Conservation (phyloP, 2,329 filamentous ascomycete genomes). For the Onygenales sp. region DNA sequence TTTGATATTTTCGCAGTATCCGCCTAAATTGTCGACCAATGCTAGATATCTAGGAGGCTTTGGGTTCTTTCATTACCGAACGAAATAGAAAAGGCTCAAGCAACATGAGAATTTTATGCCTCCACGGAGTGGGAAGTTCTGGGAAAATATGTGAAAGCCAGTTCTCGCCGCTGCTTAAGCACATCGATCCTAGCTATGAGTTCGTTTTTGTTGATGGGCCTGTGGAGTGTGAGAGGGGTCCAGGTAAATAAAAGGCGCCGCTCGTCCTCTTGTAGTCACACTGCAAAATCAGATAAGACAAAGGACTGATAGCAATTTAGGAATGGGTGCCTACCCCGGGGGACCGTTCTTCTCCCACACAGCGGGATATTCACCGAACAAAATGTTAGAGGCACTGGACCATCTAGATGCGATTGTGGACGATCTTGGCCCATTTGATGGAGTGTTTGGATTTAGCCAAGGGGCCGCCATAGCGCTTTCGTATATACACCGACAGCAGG, state of each 20-base stretch:
- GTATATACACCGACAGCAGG: background rate
- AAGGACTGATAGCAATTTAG: background rate
- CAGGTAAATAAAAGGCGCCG: background rate
- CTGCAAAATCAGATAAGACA: no score
- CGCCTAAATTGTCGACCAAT: no score
- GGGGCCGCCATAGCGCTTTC: conserved; percentile 55
- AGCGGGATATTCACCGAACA: background rate
- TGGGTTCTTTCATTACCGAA: no score
- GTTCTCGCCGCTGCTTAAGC: background rate
- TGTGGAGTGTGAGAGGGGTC: conserved; percentile 1
- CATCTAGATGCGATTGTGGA: conserved; percentile 9
- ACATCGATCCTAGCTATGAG: background rate
- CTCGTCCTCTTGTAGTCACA: background rate
- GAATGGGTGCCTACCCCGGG: background rate
- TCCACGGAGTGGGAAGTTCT: conserved; percentile 1
- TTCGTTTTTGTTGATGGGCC: conserved; percentile 1
- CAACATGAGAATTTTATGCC: background rate
- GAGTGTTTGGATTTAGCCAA: conserved; percentile 72
- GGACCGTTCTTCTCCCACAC: conserved; percentile 1
- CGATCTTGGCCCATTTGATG: conserved; percentile 60
- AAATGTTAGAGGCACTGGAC: background rate
- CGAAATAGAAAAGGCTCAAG: background rate
- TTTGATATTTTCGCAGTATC: no score
- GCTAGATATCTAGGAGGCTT: no score
- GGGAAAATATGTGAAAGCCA: background rate